Conservation (phyloP, 2,329 filamentous ascomycete species). For the Albifimbria verrucaria region DNA sequence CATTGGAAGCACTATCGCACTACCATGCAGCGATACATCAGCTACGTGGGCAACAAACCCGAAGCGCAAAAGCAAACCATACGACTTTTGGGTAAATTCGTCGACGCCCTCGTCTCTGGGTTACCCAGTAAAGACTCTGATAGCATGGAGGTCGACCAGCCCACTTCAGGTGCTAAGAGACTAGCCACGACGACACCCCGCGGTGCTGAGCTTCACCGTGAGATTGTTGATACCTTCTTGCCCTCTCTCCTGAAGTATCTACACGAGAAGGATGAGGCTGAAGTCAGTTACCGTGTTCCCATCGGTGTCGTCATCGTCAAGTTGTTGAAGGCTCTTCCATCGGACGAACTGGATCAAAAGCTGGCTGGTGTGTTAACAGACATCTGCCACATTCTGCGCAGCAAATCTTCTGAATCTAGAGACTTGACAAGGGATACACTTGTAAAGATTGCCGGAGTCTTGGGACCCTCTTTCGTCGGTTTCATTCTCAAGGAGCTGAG, state of each 20-base stretch:
- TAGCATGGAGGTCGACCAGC: slow-evolving; percentile 40
- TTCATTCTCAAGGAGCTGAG: slow-evolving; percentile 93
- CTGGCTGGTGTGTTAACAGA: slow-evolving; percentile 85
- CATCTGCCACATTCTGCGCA: slow-evolving; percentile 88
- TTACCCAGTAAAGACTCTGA: slow-evolving; percentile 37
- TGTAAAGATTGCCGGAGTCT: slow-evolving; percentile 73
- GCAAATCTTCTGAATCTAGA: slow-evolving; percentile 80
- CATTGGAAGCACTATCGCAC: slow-evolving; percentile 91
- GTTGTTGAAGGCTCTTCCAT: slow-evolving; percentile 75
- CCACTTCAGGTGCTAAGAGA: slow-evolving; percentile 25
- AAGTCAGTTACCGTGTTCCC: slow-evolving; percentile 88
- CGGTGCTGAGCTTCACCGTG: slow-evolving; percentile 63
- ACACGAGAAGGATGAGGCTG: slow-evolving; percentile 91
- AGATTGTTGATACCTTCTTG: slow-evolving; percentile 72
- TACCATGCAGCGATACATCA: slow-evolving; percentile 77
- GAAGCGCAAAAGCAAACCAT: slow-evolving; percentile 85
- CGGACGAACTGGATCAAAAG: slow-evolving; percentile 66
- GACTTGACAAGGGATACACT: slow-evolving; percentile 90
- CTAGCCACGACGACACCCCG: slow-evolving; percentile 66
- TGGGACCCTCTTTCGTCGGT: slow-evolving; percentile 80
- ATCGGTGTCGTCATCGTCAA: slow-evolving; percentile 88
- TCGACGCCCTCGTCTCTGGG: slow-evolving; percentile 68
- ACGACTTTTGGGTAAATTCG: slow-evolving; percentile 74
- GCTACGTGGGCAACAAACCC: slow-evolving; percentile 75
- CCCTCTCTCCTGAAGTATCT: slow-evolving; percentile 80